Percentiles rank a stretch among this genome's conserved stretches.
Conservation (phyloP, 805 yeast genomes). For the Candida namnaoensis region DNA sequence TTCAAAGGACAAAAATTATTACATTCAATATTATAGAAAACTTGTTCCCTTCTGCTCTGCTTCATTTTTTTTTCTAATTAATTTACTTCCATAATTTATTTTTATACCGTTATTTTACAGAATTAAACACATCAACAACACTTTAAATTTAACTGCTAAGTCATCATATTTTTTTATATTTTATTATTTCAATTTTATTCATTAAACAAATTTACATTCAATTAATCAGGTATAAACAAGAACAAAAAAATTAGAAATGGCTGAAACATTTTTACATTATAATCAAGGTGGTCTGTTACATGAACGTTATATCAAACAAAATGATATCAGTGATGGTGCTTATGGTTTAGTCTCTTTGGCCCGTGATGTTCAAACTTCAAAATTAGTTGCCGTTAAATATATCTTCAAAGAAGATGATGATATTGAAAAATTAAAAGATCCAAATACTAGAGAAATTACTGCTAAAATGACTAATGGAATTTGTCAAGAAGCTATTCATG, state of each 20-base stretch:
- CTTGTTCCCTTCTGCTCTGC: too few relatives aligned
- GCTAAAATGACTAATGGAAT: slow-evolving; percentile 28
- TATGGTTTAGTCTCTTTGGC: slow-evolving; percentile 90
- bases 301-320: slow-evolving; percentile 56
- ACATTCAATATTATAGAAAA: too few relatives aligned
- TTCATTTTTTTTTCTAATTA: too few relatives aligned
- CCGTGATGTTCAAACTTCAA: slow-evolving; percentile 43
- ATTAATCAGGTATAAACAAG: too few relatives aligned
- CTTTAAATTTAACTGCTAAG: too few relatives aligned
- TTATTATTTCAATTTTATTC: too few relatives aligned
- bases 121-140: too few relatives aligned
- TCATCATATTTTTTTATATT: too few relatives aligned
- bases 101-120: too few relatives aligned
- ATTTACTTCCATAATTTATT: too few relatives aligned
- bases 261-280: slow-evolving; percentile 27
- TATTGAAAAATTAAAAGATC: slow-evolving; percentile 17
- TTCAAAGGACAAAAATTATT: too few relatives aligned
- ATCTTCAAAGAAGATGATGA: slow-evolving; percentile 52
- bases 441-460: slow-evolving; percentile 23
- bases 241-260: neutral
- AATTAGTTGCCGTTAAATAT: slow-evolving; percentile 78
- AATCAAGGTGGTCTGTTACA: slow-evolving; percentile 45
- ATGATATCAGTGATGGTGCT: slow-evolving; percentile 83
- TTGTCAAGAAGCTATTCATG: slow-evolving; percentile 56
- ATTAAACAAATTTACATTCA: too few relatives aligned